Base-by-base conservation (phyloP, 345 rosid genomes). In the Populus pruinosa region DNA sequence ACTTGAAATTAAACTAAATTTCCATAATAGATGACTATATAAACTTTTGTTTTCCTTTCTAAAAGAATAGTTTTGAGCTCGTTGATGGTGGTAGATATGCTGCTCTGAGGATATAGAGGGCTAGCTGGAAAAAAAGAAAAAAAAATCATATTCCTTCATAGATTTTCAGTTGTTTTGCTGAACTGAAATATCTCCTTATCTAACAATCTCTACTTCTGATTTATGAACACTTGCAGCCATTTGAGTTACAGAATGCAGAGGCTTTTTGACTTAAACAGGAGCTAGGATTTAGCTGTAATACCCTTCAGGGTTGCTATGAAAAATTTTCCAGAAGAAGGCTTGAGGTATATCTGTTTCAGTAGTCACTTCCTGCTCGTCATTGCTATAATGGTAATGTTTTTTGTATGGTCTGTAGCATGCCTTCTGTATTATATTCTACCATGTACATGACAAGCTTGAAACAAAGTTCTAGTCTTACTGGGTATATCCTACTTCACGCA, bases 301-400 rank as follows among this genome's bases (percentile, higher is more conserved):
- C 53, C 53, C 53, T 47, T 70, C 11, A 21, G 14, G 29, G 21
- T 8, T 41, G n/a, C 39, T 8, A 14, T 23, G 43, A 43, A 39
- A 49, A 33, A 14, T n/a, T 23, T 2, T 35, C 27, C 33, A 25
- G 6, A 31, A 44, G 68, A 77, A 62, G 4, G 81, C 76, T 44
- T 12, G 41, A 74, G 67, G 78, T 76, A 76, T 47, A 67, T 72
- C 18, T 39, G 78, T 83, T 76, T 43, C 14, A 43, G 31, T 29
- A 49, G 70, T 25, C 59, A 8, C 2, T 17, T 36, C 6, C 49
- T 14, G 79, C 17, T 68, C 6, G 9, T 2, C 8, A 12, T 50
- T 35, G 17, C 33, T n/a, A 10, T 64, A 23, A 39, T 64, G 43
- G 59, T 35, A 75, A 27, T 41, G 12, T 44, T 43, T 5, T 23